Evolutionary conservation across 1,284 basidiomycete species (phyloP), one percentile per base, ranked within the genome.

Genomic region (Cystobasidium slooffiae): DNA sequence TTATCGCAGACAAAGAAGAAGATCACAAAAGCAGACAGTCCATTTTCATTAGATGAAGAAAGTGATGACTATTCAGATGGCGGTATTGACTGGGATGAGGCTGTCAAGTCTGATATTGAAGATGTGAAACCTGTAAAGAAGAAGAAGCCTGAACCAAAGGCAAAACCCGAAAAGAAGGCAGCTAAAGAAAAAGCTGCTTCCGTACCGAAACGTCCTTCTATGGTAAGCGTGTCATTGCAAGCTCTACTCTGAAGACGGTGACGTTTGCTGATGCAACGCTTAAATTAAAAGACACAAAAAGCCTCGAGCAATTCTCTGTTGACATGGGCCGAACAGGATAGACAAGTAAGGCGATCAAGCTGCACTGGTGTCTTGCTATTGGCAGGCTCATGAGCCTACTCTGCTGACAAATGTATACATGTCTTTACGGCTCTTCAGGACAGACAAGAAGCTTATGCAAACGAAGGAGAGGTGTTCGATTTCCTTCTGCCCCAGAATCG

Each of bases 251-350:
- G n/a, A n/a, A n/a, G n/a, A n/a, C n/a, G n/a, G n/a, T n/a, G n/a
- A n/a, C n/a, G n/a, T n/a, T n/a, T n/a, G n/a, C n/a, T n/a, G n/a
- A n/a, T n/a, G n/a, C n/a, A n/a, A n/a, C n/a, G n/a, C n/a, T n/a
- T n/a, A n/a, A n/a, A n/a, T n/a, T n/a, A n/a, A n/a, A n/a, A n/a
- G n/a, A n/a, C n/a, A n/a, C n/a, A n/a, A n/a, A n/a, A 59, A 20
- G 5, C 37, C 9, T 39, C 68, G 77, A 80, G 31, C 77, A 83
- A 44, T 80, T 81, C 55, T 80, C 79, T 18, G 79, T 75, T 2
- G 82, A 83, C 49, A 81, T 83, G 47, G 79, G 76, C 6, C 79
- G 81, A 9, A 73, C 82, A 61, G 79, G 82, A 74, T 80, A 77
- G 22, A 7, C 18, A 39, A 8, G 51, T 46, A 12, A 47, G 39